phyloP scores from a whole-genome alignment of 1,284 basidiomycete species.

The Phylloporus gajari region DNA sequence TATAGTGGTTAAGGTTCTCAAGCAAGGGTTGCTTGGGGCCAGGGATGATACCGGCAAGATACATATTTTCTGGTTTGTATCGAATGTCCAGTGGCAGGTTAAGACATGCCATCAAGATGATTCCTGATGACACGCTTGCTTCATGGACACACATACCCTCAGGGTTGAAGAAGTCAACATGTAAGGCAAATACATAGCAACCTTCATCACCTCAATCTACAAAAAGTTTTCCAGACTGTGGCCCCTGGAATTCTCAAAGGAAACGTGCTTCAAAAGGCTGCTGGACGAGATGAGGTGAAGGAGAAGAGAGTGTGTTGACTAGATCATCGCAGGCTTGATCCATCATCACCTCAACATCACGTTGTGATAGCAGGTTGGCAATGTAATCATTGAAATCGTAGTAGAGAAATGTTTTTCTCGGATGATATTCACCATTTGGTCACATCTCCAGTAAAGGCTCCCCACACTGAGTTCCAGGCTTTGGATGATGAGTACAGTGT shows the following conservation, averaged over 20 bases:
- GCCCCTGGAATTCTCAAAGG: constrained; percentile 12
- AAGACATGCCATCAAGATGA: constrained; percentile 20
- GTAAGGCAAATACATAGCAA: background rate
- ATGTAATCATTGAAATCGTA: constrained; percentile 1
- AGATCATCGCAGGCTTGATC: constrained; percentile 17
- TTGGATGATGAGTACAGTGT: constrained; percentile 8
- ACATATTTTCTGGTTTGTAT: constrained; percentile 26
- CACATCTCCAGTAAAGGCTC: constrained; percentile 9
- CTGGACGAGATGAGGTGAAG: constrained; percentile 8
- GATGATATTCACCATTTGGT: background rate
- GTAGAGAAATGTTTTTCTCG: constrained; percentile 6
- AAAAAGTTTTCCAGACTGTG: constrained; percentile 5
- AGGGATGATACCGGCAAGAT: constrained; percentile 21
- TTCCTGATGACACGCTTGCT: background rate
- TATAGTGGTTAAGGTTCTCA: constrained; percentile 29
- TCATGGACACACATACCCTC: background rate
- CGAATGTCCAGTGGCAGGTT: constrained; percentile 9
- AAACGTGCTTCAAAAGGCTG: constrained; percentile 23
- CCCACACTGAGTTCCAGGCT: constrained; percentile 2
- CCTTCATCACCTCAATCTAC: constrained; percentile 14
- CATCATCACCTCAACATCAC: constrained; percentile 4
- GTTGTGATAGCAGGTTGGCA: constrained; percentile 8
- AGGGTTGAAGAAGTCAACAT: constrained; percentile 18
- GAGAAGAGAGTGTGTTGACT: background rate
- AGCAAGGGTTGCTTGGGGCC: constrained; percentile 21